Percentiles rank a stretch among this genome's conserved stretches.
phyloP scores from a whole-genome alignment of 2,329 filamentous ascomycete genomes.

The Emmonsia crescens region DNA sequence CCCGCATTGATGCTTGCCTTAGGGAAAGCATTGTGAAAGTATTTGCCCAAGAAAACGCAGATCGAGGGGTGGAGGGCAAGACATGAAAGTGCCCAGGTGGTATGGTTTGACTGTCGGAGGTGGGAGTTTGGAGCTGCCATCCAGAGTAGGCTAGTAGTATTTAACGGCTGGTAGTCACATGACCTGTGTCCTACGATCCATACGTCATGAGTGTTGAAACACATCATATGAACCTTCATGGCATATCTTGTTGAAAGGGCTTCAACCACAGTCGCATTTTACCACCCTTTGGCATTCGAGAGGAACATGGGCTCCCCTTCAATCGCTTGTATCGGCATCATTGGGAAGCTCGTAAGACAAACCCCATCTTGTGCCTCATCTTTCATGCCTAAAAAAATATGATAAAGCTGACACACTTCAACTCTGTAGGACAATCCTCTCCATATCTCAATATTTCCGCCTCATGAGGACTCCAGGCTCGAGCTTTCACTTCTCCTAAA shows the following conservation, averaged over 20 bases:
- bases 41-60: neutral
- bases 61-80: neutral
- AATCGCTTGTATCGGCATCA: constrained; percentile 86
- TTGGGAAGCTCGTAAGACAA: constrained; percentile 70
- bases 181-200: too few species aligned
- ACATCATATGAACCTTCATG: neutral
- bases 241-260: neutral
- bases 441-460: constrained; percentile 82
- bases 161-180: too few species aligned
- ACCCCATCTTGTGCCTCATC: neutral
- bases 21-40: neutral
- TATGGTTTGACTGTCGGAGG: neutral
- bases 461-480: constrained; percentile 52
- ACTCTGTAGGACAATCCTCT: constrained; percentile 76
- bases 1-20: neutral
- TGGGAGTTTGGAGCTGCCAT: neutral
- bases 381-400: neutral
- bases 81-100: neutral
- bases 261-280: neutral
- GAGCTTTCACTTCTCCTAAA: constrained; percentile 89
- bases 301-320: constrained; percentile 48
- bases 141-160: too few species aligned
- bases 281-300: neutral
- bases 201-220: too few species aligned
- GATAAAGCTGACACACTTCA: constrained; percentile 5